A percentile compares a stretch with the other conserved stretches of the same genome.
Conservation (phyloP, 1,284 basidiomycete genomes). For the Cystobasidium sp. region DNA sequence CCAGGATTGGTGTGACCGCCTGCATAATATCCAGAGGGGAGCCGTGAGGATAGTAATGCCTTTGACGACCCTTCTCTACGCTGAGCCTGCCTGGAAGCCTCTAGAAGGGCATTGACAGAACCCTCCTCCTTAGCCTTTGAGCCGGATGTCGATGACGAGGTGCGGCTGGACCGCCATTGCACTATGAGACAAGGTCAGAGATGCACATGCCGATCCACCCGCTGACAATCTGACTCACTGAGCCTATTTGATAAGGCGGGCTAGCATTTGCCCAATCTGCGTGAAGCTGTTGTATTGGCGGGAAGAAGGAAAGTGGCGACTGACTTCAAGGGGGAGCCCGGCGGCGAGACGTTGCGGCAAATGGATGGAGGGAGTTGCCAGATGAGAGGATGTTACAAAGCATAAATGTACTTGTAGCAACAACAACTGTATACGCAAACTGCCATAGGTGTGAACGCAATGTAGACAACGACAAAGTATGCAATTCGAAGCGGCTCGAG, state of each 20-base stretch:
- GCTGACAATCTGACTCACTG: background rate
- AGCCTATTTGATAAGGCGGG: background rate
- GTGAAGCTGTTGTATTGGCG: background rate
- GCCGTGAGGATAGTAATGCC: background rate
- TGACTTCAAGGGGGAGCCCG: background rate
- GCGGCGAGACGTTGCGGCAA: too few species aligned
- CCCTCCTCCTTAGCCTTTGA: slow-evolving; percentile 2
- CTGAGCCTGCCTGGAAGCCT: slow-evolving; percentile 13
- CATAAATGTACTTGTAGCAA: background rate
- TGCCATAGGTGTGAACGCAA: too few species aligned
- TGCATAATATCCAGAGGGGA: background rate
- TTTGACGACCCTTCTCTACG: slow-evolving; percentile 10
- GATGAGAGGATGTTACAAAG: background rate
- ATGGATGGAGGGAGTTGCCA: too few species aligned
- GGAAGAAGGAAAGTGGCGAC: background rate
- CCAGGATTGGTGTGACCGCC: slow-evolving; percentile 10
- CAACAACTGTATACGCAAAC: background rate
- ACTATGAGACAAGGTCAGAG: background rate
- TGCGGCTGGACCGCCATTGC: slow-evolving; percentile 17
- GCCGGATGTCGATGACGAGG: slow-evolving; percentile 5
- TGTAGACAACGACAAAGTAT: too few species aligned
- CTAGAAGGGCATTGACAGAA: slow-evolving; percentile 18
- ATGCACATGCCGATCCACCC: background rate
- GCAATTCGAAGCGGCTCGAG: too few species aligned
- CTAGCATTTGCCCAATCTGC: background rate